Conservation (phyloP, 2,329 filamentous ascomycete genomes). For the Colletotrichum cereale region DNA sequence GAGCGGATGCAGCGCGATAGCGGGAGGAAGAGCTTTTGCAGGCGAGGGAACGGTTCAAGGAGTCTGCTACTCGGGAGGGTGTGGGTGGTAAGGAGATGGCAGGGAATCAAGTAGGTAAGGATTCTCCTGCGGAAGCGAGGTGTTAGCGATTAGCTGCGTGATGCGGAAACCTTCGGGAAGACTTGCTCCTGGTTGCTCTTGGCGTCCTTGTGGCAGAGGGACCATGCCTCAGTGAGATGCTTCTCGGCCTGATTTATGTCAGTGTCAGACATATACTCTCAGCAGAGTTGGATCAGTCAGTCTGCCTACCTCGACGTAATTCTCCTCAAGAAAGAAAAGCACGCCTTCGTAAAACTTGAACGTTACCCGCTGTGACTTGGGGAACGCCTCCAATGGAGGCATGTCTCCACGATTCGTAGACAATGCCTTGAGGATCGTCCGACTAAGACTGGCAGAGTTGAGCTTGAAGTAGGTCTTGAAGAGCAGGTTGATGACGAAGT, state of each 20-base stretch:
- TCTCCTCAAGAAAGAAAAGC: slow-evolving; percentile 93
- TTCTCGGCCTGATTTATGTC: slow-evolving; percentile 79
- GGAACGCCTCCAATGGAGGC: slow-evolving; percentile 82
- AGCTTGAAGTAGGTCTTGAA: slow-evolving; percentile 99
- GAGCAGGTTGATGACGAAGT: slow-evolving; percentile 91
- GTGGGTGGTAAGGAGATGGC: slow-evolving; percentile 88
- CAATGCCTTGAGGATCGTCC: slow-evolving; percentile 89
- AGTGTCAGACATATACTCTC: slow-evolving; percentile 3
- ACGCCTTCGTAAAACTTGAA: slow-evolving; percentile 98
- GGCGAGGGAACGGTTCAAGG: slow-evolving; percentile 79
- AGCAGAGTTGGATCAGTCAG: no score
- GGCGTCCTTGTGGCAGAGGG: slow-evolving; percentile 80
- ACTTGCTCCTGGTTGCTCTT: slow-evolving; percentile 83
- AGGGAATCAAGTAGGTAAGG: slow-evolving; percentile 93
- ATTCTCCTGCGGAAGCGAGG: slow-evolving; percentile 73
- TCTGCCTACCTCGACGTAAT: slow-evolving; percentile 78
- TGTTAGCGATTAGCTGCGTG: slow-evolving; percentile 22
- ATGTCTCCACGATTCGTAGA: slow-evolving; percentile 83
- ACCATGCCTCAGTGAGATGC: slow-evolving; percentile 83
- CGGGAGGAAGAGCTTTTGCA: slow-evolving; percentile 83
- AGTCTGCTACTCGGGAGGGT: slow-evolving; percentile 81
- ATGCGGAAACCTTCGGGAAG: background rate
- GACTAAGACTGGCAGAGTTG: slow-evolving; percentile 88
- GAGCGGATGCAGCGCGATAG: slow-evolving; percentile 83
- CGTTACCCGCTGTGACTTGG: slow-evolving; percentile 90